phyloP scores from a whole-genome alignment of 768 basidiomycete species.

The Psilocybe azurescens region DNA sequence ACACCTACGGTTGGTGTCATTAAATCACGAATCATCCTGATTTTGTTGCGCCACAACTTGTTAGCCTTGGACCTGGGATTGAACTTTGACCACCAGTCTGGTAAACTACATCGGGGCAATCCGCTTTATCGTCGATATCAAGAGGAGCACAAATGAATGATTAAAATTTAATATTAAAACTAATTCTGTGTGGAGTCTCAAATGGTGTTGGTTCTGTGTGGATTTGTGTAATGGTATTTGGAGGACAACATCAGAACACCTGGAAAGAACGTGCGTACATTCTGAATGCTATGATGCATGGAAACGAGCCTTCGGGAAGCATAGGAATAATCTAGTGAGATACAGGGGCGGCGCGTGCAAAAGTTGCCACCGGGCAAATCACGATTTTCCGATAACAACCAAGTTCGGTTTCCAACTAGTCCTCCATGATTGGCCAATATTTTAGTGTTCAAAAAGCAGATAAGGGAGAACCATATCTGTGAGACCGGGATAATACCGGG shows the following conservation, averaged over 20 bases:
- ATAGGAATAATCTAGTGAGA: background rate
- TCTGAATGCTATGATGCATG: background rate
- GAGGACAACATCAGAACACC: background rate
- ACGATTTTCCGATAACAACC: background rate
- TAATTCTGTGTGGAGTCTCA: background rate
- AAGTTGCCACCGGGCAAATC: background rate
- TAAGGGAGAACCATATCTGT: constrained; percentile 1
- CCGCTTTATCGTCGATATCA: constrained; percentile 5
- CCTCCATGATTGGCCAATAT: background rate
- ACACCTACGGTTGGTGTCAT: constrained; percentile 2
- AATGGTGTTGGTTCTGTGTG: background rate
- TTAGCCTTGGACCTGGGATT: background rate
- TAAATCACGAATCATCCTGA: constrained; percentile 2
- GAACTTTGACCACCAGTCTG: background rate
- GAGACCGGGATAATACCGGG: background rate
- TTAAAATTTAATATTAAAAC: background rate
- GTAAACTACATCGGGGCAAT: background rate
- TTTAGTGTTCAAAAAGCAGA: background rate
- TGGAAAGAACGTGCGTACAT: background rate
- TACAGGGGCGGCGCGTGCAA: background rate
- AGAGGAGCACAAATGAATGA: background rate
- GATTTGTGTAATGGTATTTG: no score
- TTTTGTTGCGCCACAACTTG: constrained; percentile 8
- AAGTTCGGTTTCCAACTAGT: background rate
- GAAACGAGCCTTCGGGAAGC: no score